Evolutionary conservation across 345 rosid genomes (phyloP).

Genomic region (Reutealis trisperma): DNA sequence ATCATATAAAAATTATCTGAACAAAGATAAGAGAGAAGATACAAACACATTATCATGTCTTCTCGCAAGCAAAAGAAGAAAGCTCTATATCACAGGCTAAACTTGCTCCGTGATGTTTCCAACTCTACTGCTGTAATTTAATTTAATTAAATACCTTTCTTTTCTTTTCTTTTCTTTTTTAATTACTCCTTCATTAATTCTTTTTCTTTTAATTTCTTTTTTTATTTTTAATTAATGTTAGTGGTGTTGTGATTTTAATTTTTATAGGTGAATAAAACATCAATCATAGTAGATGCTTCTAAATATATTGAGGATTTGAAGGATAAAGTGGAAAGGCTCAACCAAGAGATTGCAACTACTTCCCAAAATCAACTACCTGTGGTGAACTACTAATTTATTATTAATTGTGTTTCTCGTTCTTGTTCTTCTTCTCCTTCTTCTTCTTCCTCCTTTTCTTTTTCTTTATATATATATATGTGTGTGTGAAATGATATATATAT

Average conservation of each 20-base stretch:
- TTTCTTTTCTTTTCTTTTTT: conserved; percentile 1
- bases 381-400: conserved; percentile 21
- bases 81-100: conserved; percentile 39
- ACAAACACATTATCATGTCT: conserved; percentile 7
- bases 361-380: conserved; percentile 38
- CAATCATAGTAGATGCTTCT: conserved; percentile 76
- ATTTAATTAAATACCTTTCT: neutral
- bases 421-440: too few species aligned
- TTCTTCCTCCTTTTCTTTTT: neutral
- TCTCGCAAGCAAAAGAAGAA: conserved; percentile 53
- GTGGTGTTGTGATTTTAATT: neutral
- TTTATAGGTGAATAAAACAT: conserved; percentile 57
- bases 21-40: neutral
- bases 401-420: too few species aligned
- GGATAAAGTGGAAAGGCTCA: conserved; percentile 64
- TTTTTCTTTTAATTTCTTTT: neutral
- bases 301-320: conserved; percentile 76
- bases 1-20: too few species aligned
- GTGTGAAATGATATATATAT: neutral
- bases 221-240: neutral
- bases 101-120: conserved; percentile 51
- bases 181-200: neutral
- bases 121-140: conserved; percentile 50
- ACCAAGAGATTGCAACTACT: conserved; percentile 50
- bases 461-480: neutral